Base-by-base conservation (phyloP, 2,329 filamentous ascomycete species). In the Macroventuria anomochaeta region DNA sequence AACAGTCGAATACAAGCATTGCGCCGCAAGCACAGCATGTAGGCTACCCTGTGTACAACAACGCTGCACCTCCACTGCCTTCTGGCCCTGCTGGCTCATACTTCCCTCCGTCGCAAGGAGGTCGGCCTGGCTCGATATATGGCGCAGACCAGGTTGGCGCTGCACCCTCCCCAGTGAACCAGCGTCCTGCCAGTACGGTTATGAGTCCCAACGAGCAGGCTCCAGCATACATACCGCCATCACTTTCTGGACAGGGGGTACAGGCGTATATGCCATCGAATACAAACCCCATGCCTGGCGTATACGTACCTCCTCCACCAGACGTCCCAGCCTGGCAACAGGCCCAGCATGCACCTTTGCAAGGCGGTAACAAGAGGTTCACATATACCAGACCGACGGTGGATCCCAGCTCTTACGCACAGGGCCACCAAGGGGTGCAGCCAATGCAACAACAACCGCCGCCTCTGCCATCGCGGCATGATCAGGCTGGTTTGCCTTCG, bases 271-370 rank as follows among this genome's bases (percentile, higher is more conserved):
- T 71, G 55, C 65, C 70, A 3, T 61, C 59, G 13, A 73, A 74
- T 15, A 67, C 69, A 5, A 73, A 74, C 26, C 70, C 67, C n/a
- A 61, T 69, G 56, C 67, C 71, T 5, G 70, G 71, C 17, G 67
- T 70, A 7, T 74, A 75, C 44, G 62, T 70, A 2, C 70, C 72
- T 58, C 71, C 72, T 5, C 70, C 72, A 8, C 71, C 72, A 26
- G 71, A 72, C 55, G 58, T 72, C 29, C 68, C 71, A 23, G 69
- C 69, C 31, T 75, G 72, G 73, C 67, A 73, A 36, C 73, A 74
- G 37, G 62, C 65, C n/a, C 66, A 71, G 31, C 70, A 73, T 58
- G 68, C 70, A 10, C 67, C 70, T 8, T 53, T 68, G n/a, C 70
- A 73, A 32, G 61, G 65, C 12, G 65, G 59, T 7, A 47, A 38